Conservation (phyloP, 176 grass and related monocot species). For the Avena sativa region DNA sequence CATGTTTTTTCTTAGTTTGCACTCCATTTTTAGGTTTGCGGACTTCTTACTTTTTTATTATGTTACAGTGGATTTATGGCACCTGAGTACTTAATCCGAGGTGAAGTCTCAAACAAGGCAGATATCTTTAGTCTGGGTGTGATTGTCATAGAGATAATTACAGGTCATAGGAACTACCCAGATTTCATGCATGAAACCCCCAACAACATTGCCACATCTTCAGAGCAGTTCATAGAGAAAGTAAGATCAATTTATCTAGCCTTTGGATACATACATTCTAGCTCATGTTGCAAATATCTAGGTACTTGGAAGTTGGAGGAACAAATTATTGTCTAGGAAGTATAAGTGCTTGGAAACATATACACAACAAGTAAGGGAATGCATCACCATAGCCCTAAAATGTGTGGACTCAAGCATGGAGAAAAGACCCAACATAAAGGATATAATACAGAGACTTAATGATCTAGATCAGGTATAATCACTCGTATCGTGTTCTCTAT, state of each 20-base stretch:
- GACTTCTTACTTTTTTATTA: no score
- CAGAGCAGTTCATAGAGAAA: background rate
- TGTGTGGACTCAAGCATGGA: background rate
- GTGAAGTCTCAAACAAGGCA: no score
- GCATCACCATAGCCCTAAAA: background rate
- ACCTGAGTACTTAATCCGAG: no score
- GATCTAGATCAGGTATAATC: background rate
- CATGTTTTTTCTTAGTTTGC: no score
- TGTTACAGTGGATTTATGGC: no score
- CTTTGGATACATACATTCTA: background rate
- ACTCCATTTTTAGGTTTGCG: no score
- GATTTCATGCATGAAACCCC: background rate
- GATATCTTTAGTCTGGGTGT: no score
- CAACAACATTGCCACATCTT: background rate
- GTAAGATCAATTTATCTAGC: background rate
- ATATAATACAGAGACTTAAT: background rate
- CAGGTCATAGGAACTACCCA: no score
- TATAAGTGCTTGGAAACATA: background rate
- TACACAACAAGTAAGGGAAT: background rate
- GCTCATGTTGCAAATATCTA: background rate
- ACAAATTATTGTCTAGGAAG: background rate
- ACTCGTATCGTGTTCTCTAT: background rate
- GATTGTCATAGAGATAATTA: no score
- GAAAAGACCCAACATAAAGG: background rate
- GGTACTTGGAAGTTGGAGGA: conserved; percentile 5